Percentiles rank a stretch among this genome's conserved stretches.
phyloP scores from a whole-genome alignment of 2,329 filamentous ascomycete genomes.

The Sporothrix brasiliensis region DNA sequence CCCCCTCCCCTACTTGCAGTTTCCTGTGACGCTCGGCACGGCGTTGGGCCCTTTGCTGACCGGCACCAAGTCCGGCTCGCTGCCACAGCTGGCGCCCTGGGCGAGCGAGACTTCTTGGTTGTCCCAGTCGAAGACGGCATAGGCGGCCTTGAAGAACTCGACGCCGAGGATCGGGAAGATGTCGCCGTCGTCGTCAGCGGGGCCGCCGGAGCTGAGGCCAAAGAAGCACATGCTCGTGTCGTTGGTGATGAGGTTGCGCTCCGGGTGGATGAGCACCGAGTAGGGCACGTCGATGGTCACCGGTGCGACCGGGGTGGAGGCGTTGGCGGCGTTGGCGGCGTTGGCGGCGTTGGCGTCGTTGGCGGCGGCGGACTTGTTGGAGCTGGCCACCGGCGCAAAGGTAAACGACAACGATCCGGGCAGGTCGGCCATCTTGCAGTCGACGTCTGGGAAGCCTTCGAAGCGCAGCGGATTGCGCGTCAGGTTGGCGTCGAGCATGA shows the following conservation, averaged over 20 bases:
- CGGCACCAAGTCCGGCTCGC: slow-evolving; percentile 17
- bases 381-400: neutral
- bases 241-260: slow-evolving; percentile 9
- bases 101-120: slow-evolving; percentile 20
- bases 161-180: slow-evolving; percentile 22
- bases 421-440: slow-evolving; percentile 16
- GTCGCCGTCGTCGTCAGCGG: slow-evolving; percentile 26
- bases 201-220: slow-evolving; percentile 20
- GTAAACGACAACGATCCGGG: slow-evolving; percentile 17
- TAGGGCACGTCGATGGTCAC: slow-evolving; percentile 25
- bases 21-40: slow-evolving; percentile 1
- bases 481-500: slow-evolving; percentile 26
- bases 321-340: neutral
- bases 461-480: slow-evolving; percentile 4
- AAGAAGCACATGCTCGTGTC: slow-evolving; percentile 27
- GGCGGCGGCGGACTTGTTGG: neutral
- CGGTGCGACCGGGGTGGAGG: too few species aligned
- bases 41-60: slow-evolving; percentile 17
- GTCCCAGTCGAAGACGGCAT: slow-evolving; percentile 30
- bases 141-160: slow-evolving; percentile 12
- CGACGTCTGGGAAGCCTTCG: slow-evolving; percentile 29
- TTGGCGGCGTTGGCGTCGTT: neutral
- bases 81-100: slow-evolving; percentile 26
- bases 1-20: slow-evolving; percentile 23
- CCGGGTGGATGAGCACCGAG: slow-evolving; percentile 23